phyloP scores from a whole-genome alignment of 2,329 filamentous ascomycete genomes.

The Aureobasidium melanogenum region DNA sequence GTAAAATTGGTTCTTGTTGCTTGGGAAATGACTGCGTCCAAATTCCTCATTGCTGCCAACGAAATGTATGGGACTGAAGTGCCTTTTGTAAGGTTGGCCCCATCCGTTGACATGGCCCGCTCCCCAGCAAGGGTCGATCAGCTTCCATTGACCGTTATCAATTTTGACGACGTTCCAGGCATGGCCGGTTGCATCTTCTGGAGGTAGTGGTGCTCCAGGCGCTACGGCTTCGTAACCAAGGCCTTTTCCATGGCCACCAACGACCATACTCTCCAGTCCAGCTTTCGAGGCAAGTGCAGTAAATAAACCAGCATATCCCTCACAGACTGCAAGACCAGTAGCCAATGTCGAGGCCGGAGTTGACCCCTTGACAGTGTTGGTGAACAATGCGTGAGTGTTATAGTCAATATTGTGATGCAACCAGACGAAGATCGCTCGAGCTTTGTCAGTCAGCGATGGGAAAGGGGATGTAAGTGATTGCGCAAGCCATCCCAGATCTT shows the following conservation, averaged over 20 bases:
- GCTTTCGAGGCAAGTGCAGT: conserved; percentile 67
- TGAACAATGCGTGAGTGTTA: conserved; percentile 72
- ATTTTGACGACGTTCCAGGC: conserved; percentile 43
- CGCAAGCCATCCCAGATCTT: conserved; percentile 63
- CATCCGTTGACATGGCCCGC: conserved; percentile 57
- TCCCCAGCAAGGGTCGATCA: conserved; percentile 89
- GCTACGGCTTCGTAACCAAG: conserved; percentile 59
- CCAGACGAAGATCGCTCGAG: conserved; percentile 89
- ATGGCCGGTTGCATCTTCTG: conserved; percentile 38
- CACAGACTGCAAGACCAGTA: conserved; percentile 76
- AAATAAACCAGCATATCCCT: conserved; percentile 82
- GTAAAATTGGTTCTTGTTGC: conserved; percentile 60
- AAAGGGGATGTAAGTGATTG: conserved; percentile 71
- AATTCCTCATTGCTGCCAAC: conserved; percentile 68
- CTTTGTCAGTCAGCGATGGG: conserved; percentile 83
- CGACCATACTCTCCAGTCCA: conserved; percentile 67
- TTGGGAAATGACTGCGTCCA: conserved; percentile 69
- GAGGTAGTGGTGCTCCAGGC: conserved; percentile 57
- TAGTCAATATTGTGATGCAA: conserved; percentile 89
- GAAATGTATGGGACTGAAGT: conserved; percentile 57
- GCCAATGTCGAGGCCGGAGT: conserved; percentile 66
- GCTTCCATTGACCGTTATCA: conserved; percentile 81
- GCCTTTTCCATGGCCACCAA: conserved; percentile 79
- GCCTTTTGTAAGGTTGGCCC: conserved; percentile 53
- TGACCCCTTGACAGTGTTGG: conserved; percentile 53